Base-by-base conservation (phyloP, 2,329 filamentous ascomycete genomes). In the Chaetomium globosum region DNA sequence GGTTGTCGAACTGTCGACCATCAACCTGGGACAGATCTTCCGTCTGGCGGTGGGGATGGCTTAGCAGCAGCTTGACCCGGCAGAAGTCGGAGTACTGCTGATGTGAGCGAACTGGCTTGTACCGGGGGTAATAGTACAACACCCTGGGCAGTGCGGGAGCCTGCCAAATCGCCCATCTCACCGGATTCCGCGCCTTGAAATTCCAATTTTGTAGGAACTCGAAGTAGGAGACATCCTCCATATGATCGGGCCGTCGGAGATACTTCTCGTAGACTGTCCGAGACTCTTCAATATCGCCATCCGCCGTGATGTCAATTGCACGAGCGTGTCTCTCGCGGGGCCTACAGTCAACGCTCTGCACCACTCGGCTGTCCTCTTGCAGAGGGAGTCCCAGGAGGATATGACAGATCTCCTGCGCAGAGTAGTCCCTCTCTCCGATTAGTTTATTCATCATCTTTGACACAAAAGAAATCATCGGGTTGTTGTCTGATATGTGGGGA, bases 251-350 rank as follows among this genome's bases (percentile, higher is more conserved):
- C 39, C 39, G 16, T 16, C 39, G 39, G 39, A 46, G 39, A n/a
- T 46, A 46, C 39, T 46, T 46, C 21, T 49, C 48, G 48, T 49
- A 49, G 6, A 21, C 48, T 49, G 48, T 49, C 48, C 26, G 48
- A 49, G 48, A 49, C 48, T 49, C 48, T 19, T 49, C 48, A 10
- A 49, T 49, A 26, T 49, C 48, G 21, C 48, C 48, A 21, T 49
- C 48, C 21, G 48, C 48, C 48, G 48, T 49, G 48, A 49, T 49
- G 48, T 49, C 48, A 21, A 49, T 49, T 49, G 48, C 21, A 21
- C 48, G 48, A 49, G 48, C 2, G 21, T 49, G 48, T 21, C 48
- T 23, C 21, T 49, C 48, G 10, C 48, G 48, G 48, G 48, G 48
- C 48, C 48, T 6, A 21, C 39, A 46, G 39, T 46, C 39, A 16